Conservation (phyloP, 176 grass and related monocot species). For the Musa acuminata region DNA sequence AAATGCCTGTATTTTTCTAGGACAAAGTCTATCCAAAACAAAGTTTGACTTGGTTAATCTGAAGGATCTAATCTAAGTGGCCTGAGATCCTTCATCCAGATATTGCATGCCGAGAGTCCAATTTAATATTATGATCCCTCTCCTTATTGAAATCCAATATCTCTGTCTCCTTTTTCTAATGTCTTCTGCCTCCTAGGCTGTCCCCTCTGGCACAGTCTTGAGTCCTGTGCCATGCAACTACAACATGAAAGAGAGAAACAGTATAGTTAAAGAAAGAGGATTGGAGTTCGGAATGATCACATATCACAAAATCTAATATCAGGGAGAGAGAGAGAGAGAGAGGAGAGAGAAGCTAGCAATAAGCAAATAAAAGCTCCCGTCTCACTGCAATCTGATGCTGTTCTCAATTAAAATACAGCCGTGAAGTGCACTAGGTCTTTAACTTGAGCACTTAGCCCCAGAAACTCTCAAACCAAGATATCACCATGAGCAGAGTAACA, state of each 20-base stretch:
- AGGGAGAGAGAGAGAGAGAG: background rate
- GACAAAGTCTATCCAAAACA: constrained; percentile 28
- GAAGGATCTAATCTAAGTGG: background rate
- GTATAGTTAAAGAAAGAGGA: background rate
- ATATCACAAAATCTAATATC: background rate
- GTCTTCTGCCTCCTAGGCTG: constrained; percentile 5
- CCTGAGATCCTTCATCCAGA: background rate
- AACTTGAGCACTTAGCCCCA: background rate
- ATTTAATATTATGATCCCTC: background rate
- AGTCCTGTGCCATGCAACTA: background rate
- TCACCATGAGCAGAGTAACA: background rate
- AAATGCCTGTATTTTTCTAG: constrained; percentile 28
- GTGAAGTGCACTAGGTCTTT: background rate
- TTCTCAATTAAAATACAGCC: background rate
- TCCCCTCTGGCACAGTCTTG: constrained; percentile 21
- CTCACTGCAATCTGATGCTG: constrained; percentile 17
- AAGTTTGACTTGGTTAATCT: constrained; percentile 11
- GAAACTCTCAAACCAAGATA: background rate
- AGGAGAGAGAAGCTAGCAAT: background rate
- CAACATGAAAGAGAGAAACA: background rate
- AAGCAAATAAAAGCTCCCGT: background rate
- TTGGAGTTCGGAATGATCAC: constrained; percentile 20
- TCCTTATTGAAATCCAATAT: background rate
- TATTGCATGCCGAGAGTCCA: constrained; percentile 1
- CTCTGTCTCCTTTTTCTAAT: constrained; percentile 1